Conservation (phyloP, 345 rosid species). For the Trapa incisa region DNA sequence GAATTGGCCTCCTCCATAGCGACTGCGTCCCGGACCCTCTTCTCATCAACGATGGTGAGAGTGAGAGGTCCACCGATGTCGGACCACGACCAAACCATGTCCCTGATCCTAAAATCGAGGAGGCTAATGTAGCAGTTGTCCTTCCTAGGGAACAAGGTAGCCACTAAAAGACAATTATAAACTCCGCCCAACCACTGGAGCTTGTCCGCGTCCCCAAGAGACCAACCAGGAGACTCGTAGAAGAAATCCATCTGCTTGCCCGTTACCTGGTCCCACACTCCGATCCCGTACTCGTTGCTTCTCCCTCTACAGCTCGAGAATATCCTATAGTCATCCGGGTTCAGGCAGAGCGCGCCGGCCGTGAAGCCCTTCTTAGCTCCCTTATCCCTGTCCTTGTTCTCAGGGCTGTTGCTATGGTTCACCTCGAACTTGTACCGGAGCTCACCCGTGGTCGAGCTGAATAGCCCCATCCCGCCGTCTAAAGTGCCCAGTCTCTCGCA, state of each 20-base stretch:
- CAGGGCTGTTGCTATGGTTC: conserved; percentile 16
- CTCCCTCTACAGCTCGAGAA: conserved; percentile 84
- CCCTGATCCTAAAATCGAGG: conserved; percentile 74
- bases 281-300: conserved; percentile 87
- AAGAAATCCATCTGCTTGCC: conserved; percentile 86
- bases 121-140: conserved; percentile 91
- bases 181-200: conserved; percentile 60
- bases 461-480: conserved; percentile 96
- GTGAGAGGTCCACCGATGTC: conserved; percentile 48
- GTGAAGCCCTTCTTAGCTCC: conserved; percentile 45
- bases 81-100: conserved; percentile 95
- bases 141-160: conserved; percentile 89
- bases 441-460: conserved; percentile 57
- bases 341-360: conserved; percentile 75
- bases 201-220: conserved; percentile 90
- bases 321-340: conserved; percentile 52
- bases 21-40: conserved; percentile 83
- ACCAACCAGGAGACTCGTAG: conserved; percentile 76
- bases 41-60: conserved; percentile 36
- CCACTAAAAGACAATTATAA: conserved; percentile 66
- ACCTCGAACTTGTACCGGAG: conserved; percentile 67
- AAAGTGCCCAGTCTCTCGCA: conserved; percentile 71
- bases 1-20: conserved; percentile 83
- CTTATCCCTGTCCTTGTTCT: too few species aligned
- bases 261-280: conserved; percentile 88